phyloP scores from a whole-genome alignment of 305 asterid genomes.

The Petunia hybrid region DNA sequence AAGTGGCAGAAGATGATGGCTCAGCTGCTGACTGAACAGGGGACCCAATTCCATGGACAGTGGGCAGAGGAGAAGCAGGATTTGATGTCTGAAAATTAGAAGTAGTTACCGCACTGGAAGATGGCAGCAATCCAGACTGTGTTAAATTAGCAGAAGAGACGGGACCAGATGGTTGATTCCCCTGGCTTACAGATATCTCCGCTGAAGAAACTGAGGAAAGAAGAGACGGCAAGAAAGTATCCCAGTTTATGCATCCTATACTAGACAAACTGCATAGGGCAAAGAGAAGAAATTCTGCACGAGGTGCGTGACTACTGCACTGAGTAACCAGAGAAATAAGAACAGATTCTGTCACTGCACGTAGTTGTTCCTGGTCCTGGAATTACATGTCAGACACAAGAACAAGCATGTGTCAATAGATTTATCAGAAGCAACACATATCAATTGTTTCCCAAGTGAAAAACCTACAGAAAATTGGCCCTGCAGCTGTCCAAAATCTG shows the following conservation, averaged over 20 bases:
- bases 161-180: conserved; percentile 59
- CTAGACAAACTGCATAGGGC: conserved; percentile 79
- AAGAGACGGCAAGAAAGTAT: conserved; percentile 86
- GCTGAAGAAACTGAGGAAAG: conserved; percentile 89
- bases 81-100: conserved; percentile 73
- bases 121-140: conserved; percentile 71
- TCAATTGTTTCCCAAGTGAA: conserved; percentile 18
- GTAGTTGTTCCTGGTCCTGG: conserved; percentile 92
- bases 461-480: conserved; percentile 72
- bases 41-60: conserved; percentile 88
- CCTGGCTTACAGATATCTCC: conserved; percentile 78
- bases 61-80: conserved; percentile 90
- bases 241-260: conserved; percentile 89
- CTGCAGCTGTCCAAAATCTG: conserved; percentile 88
- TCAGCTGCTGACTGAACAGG: conserved; percentile 85
- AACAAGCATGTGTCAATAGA: conserved; percentile 30
- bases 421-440: conserved; percentile 14
- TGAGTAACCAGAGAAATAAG: conserved; percentile 81
- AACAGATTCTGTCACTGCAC: conserved; percentile 79
- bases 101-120: conserved; percentile 59
- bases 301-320: conserved; percentile 93
- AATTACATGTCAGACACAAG: conserved; percentile 33
- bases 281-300: conserved; percentile 93
- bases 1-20: conserved; percentile 64
- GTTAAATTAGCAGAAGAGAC: conserved; percentile 68